Conservation (phyloP, 2,329 filamentous ascomycete species). For the Colletotrichum caudatum region DNA sequence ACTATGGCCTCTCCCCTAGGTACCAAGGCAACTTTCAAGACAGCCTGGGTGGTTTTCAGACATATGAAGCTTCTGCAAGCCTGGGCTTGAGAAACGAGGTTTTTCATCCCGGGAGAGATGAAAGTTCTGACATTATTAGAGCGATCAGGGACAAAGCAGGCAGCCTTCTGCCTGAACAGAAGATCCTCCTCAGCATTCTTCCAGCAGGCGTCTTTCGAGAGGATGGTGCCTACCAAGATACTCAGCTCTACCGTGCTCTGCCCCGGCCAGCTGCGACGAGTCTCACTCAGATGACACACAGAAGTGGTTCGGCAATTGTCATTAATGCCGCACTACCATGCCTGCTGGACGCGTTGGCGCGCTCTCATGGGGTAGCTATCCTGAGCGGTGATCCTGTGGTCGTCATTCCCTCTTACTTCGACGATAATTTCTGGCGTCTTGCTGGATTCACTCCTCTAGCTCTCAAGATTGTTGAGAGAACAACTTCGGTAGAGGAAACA, state of each 20-base stretch:
- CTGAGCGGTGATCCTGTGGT: conserved; percentile 87
- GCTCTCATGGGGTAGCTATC: conserved; percentile 83
- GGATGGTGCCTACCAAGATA: conserved; percentile 82
- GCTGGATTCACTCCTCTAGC: conserved; percentile 91
- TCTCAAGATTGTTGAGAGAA: conserved; percentile 84
- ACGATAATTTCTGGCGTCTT: conserved; percentile 92
- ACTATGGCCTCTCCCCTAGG: conserved; percentile 87
- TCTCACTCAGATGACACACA: conserved; percentile 76
- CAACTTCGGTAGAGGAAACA: conserved; percentile 76
- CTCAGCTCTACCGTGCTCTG: conserved; percentile 80
- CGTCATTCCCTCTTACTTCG: conserved; percentile 83
- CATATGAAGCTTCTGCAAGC: conserved; percentile 91
- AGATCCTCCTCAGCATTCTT: conserved; percentile 85
- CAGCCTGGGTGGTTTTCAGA: conserved; percentile 94
- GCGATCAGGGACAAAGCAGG: conserved; percentile 90
- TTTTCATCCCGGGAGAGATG: conserved; percentile 88
- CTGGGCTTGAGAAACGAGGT: conserved; percentile 93
- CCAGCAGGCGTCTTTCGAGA: conserved; percentile 84
- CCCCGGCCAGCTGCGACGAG: conserved; percentile 77
- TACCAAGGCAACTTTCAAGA: conserved; percentile 98
- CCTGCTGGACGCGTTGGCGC: conserved; percentile 88
- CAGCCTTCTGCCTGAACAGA: conserved; percentile 81
- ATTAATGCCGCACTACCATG: conserved; percentile 90
- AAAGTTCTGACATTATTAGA: conserved; percentile 89
- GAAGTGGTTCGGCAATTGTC: conserved; percentile 81